These are phyloP conservation scores for Ceratobasidium sp. DNA, from an alignment of 1,284 basidiomycete species.

Conservation along the genomic window DNA sequence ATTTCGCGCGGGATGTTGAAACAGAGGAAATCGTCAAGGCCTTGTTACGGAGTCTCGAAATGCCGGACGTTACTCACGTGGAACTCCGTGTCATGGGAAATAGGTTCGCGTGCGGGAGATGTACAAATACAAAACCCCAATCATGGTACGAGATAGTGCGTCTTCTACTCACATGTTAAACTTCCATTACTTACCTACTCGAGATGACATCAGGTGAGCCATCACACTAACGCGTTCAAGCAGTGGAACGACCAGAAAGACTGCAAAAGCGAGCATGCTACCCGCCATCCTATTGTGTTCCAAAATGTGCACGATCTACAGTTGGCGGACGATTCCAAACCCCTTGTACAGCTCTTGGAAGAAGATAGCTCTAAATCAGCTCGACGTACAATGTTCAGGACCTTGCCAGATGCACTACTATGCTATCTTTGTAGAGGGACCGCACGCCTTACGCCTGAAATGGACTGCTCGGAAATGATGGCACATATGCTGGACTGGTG, in stretches of 20 bases:
- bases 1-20: neutral
- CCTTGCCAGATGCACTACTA: neutral
- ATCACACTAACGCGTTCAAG: neutral
- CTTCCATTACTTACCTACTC: neutral
- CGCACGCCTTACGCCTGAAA: neutral
- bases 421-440: constrained; percentile 13
- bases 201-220: neutral
- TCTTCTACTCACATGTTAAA: neutral
- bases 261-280: neutral
- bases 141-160: constrained; percentile 12
- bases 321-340: neutral
- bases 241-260: neutral
- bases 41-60: neutral
- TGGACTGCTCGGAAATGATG: neutral
- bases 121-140: neutral
- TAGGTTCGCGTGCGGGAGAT: constrained; percentile 5
- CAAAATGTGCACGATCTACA: neutral
- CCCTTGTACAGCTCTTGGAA: neutral
- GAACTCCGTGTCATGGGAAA: neutral
- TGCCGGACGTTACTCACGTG: constrained; percentile 11
- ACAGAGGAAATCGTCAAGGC: neutral
- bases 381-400: neutral
- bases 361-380: neutral
- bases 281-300: neutral
- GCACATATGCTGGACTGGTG: constrained; percentile 15